These are phyloP conservation scores for Bruguiera gymnorhiza DNA, from an alignment of 345 rosid species.

Conservation along the genomic window DNA sequence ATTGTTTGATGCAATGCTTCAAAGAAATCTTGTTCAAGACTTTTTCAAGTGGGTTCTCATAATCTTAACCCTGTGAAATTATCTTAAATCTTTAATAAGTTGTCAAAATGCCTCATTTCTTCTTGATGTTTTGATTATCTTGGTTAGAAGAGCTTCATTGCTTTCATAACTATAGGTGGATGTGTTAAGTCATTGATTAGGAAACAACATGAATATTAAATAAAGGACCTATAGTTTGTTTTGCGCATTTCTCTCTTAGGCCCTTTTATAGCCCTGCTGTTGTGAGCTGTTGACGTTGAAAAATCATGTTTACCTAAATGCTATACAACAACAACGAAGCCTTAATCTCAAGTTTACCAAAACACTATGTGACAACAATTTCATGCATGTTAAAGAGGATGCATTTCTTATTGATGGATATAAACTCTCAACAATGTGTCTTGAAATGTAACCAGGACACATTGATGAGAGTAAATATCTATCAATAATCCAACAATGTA, in stretches of 20 bases:
- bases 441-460: not conserved
- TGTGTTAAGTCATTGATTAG: not conserved
- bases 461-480: not conserved
- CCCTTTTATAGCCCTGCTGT: not conserved
- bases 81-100: not conserved
- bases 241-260: not conserved
- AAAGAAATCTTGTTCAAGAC: conserved; percentile 1
- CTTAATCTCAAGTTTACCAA: not conserved
- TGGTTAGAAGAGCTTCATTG: too few relatives aligned
- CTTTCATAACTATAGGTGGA: too few relatives aligned
- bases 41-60: not conserved
- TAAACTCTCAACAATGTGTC: not conserved
- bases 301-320: not conserved
- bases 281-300: not conserved
- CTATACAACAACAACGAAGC: not conserved
- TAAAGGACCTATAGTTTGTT: not conserved
- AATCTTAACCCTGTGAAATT: too few relatives aligned
- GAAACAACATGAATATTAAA: not conserved
- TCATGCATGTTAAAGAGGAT: not conserved
- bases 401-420: not conserved
- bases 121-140: too few relatives aligned
- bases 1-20: conserved; percentile 39
- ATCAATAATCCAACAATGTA: not conserved
- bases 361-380: not conserved
- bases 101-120: not conserved